Conservation (phyloP, 495 filamentous ascomycete species). For the Aspergillus sclerotioniger region DNA sequence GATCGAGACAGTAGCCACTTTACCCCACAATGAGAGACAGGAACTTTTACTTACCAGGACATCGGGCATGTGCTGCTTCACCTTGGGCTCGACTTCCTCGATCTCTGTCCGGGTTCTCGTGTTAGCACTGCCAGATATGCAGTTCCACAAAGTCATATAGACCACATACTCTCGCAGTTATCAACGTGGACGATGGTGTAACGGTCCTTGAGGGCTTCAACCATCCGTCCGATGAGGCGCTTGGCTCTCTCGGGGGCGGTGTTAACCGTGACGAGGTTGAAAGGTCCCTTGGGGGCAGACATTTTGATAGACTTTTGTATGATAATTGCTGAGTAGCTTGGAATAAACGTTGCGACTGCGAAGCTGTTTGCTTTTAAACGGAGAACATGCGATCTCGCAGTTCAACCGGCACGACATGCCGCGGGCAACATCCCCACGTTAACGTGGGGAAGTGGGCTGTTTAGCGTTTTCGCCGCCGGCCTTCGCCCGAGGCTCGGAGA, state of each 20-base stretch:
- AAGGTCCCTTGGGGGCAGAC: conserved; percentile 55
- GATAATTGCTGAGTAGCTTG: not conserved
- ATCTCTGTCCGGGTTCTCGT: conserved; percentile 35
- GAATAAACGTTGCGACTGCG: not conserved
- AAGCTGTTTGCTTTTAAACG: conserved; percentile 1
- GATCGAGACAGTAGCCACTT: not conserved
- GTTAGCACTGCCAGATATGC: not conserved
- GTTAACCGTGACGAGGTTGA: conserved; percentile 65
- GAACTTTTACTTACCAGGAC: conserved; percentile 53
- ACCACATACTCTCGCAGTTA: conserved; percentile 55
- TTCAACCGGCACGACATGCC: not conserved
- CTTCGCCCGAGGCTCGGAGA: conserved; percentile 6
- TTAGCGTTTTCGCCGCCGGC: conserved; percentile 5
- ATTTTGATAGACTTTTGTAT: conserved; percentile 23
- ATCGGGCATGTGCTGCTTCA: conserved; percentile 49
- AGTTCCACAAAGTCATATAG: not conserved
- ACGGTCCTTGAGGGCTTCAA: conserved; percentile 55
- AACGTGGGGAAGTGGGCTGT: conserved; percentile 15
- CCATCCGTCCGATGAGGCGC: conserved; percentile 56
- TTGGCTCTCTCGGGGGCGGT: conserved; percentile 65
- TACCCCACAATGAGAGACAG: not conserved
- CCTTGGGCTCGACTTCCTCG: conserved; percentile 51
- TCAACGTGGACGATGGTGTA: conserved; percentile 59
- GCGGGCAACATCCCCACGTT: conserved; percentile 17
- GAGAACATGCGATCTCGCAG: not conserved